These are phyloP conservation scores for Mycena latifolia DNA, from an alignment of 768 basidiomycete species.

Conservation along the genomic window DNA sequence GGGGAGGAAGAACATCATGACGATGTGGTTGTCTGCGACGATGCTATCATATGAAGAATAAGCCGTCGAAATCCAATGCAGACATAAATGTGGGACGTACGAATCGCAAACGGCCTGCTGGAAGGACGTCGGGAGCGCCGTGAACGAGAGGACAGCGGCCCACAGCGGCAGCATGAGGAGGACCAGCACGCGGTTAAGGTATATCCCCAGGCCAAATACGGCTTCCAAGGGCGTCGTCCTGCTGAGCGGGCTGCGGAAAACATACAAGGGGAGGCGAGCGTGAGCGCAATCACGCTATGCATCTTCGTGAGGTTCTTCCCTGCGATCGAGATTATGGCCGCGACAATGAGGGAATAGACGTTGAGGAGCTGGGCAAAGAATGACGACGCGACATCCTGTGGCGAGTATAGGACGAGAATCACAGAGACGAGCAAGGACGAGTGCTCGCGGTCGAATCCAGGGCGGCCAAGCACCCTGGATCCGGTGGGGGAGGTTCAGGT, in stretches of 20 bases:
- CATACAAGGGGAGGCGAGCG: conserved; percentile 35
- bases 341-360: conserved; percentile 36
- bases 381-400: conserved; percentile 17
- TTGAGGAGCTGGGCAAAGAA: conserved; percentile 35
- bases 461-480: too few species aligned
- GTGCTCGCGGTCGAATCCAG: too few species aligned
- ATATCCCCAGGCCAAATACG: conserved; percentile 30
- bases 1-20: conserved; percentile 30
- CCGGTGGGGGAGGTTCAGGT: too few species aligned
- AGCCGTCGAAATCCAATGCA: too few species aligned
- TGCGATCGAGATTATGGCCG: conserved; percentile 24
- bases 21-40: conserved; percentile 27
- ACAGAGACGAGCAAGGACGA: conserved; percentile 32
- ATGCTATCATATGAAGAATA: neutral
- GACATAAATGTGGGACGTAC: conserved; percentile 9
- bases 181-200: conserved; percentile 25
- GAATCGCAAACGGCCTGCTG: conserved; percentile 34
- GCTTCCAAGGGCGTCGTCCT: conserved; percentile 16
- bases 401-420: conserved; percentile 30
- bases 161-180: conserved; percentile 32
- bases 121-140: conserved; percentile 20
- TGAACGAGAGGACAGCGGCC: conserved; percentile 23
- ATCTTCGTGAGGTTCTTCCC: conserved; percentile 32
- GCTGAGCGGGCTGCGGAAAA: conserved; percentile 27
- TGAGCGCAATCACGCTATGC: conserved; percentile 29